These are phyloP conservation scores for Cryptococcus maquisensis DNA, from an alignment of 1,284 basidiomycete genomes.

Conservation along the genomic window DNA sequence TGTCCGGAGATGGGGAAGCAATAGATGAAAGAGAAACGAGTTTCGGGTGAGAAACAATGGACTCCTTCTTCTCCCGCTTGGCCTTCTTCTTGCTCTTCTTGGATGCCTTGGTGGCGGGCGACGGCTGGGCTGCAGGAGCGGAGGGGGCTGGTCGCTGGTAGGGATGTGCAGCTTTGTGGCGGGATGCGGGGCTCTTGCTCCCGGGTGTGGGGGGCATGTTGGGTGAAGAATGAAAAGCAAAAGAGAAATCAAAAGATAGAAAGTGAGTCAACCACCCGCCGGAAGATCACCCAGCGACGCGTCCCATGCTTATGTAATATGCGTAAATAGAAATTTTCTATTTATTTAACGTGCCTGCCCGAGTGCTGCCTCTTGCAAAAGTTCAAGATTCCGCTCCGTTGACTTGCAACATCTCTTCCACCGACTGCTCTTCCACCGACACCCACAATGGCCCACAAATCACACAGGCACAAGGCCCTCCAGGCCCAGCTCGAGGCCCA, in stretches of 20 bases:
- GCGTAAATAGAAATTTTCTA: not conserved
- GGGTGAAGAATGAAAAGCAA: not conserved
- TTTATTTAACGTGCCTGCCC: not conserved
- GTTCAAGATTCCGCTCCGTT: not conserved
- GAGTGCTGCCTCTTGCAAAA: no score
- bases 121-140: not conserved
- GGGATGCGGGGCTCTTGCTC: not conserved
- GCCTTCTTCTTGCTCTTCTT: constrained; percentile 5
- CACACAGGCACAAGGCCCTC: constrained; percentile 48
- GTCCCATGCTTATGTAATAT: no score
- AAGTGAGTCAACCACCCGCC: not conserved
- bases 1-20: not conserved
- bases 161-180: not conserved
- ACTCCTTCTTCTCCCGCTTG: constrained; percentile 10
- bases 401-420: no score
- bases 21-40: not conserved
- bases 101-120: not conserved
- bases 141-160: not conserved
- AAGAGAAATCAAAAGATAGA: not conserved
- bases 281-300: not conserved
- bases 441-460: constrained; percentile 46
- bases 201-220: constrained; percentile 1
- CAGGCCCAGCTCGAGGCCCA: constrained; percentile 45
- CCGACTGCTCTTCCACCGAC: not conserved
- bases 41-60: not conserved